These are phyloP conservation scores for Camellia granthamiana DNA, from an alignment of 148 eudicot species.

Conservation along the genomic window DNA sequence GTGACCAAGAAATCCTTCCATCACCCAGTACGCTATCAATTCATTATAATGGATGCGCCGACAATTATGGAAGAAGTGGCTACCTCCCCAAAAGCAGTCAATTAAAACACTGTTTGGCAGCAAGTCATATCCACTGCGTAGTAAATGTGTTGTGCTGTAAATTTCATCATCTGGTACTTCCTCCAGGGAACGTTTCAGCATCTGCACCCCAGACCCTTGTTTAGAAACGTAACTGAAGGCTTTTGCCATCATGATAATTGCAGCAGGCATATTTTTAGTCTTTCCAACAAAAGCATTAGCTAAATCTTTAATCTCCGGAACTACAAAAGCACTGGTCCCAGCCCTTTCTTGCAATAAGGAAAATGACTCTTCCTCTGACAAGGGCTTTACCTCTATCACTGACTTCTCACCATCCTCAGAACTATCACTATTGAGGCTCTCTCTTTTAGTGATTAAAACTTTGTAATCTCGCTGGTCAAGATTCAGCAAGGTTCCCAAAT, in stretches of 20 bases:
- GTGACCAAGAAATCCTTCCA: constrained; percentile 38
- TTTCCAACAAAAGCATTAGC: constrained; percentile 8
- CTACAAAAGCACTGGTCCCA: neutral
- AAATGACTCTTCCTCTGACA: constrained; percentile 7
- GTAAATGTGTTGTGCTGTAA: constrained; percentile 7
- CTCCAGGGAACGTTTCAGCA: constrained; percentile 9
- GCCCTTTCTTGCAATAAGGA: constrained; percentile 3
- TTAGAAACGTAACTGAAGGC: constrained; percentile 7
- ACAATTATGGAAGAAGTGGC: constrained; percentile 10
- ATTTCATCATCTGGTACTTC: constrained; percentile 4
- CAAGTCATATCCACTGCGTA: constrained; percentile 13
- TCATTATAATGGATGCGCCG: constrained; percentile 25
- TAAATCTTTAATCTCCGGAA: neutral
- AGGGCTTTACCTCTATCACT: neutral
- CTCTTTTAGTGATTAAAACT: constrained; percentile 13
- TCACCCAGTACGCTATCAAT: constrained; percentile 41
- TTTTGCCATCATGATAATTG: constrained; percentile 23
- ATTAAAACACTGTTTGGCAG: constrained; percentile 11
- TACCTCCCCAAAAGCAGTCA: constrained; percentile 7
- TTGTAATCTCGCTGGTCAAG: neutral
- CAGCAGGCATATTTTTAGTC: constrained; percentile 6
- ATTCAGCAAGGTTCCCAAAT: neutral
- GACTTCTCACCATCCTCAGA: neutral
- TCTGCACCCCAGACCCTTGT: neutral
- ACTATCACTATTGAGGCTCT: neutral